A percentile compares a stretch with the other conserved stretches of the same genome.
Conservation (phyloP, 2,329 filamentous ascomycete species). For the Triangularia setosa region DNA sequence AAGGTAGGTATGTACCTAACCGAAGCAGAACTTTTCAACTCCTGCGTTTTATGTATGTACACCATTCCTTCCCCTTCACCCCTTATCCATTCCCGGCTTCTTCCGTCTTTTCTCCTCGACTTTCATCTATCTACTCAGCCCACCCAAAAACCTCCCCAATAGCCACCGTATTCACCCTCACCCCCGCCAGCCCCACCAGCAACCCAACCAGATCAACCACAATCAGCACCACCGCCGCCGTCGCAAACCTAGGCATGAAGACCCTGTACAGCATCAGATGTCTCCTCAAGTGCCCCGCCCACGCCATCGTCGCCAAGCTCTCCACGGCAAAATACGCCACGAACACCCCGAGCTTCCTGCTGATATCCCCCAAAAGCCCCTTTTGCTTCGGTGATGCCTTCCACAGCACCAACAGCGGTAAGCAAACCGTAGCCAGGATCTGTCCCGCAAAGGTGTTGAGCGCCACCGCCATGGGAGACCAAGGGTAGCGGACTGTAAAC, state of each 20-base stretch:
- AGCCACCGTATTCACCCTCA: conserved; percentile 72
- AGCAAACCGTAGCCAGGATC: conserved; percentile 73
- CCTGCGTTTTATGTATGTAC: neutral
- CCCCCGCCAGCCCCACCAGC: conserved; percentile 66
- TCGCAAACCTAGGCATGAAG: conserved; percentile 88
- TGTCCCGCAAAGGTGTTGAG: conserved; percentile 89
- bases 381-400: conserved; percentile 75
- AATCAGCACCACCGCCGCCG: conserved; percentile 66
- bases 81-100: neutral
- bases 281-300: conserved; percentile 80
- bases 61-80: neutral
- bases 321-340: conserved; percentile 79
- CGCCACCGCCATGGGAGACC: conserved; percentile 74
- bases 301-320: conserved; percentile 80
- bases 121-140: conserved; percentile 39
- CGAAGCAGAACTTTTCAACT: neutral
- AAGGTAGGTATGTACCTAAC: neutral
- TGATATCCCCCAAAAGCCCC: conserved; percentile 65
- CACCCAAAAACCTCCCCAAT: conserved; percentile 88
- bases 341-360: conserved; percentile 69
- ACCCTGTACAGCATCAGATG: conserved; percentile 97
- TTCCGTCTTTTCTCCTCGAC: neutral
- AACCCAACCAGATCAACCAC: conserved; percentile 74
- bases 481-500: conserved; percentile 78
- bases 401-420: conserved; percentile 83